Evolutionary conservation across 371 early-diverging fungal species (phyloP), one percentile per base, ranked within the genome.

Genomic region (Spraguea lophii): DNA sequence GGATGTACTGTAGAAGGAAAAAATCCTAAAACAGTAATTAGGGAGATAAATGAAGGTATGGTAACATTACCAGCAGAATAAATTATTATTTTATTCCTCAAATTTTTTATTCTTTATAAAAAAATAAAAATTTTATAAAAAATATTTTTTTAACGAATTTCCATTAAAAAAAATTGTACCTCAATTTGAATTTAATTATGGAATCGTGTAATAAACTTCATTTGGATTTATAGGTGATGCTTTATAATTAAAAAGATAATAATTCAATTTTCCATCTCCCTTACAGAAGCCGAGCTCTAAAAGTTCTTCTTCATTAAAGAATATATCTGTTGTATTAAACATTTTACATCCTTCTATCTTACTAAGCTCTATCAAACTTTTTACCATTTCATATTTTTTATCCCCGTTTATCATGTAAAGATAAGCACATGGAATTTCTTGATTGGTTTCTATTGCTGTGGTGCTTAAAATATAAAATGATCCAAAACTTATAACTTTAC

Each of bases 1-100:
- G 91, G 89, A 45, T 89, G 95, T 79, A 87, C 84, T 41, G 84
- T 90, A 54, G 91, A 90, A 46, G 88, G 88, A 56, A 76, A 80
- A 73, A 70, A 65, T 62, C 87, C 88, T 54, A 78, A 78, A 68
- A 84, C 82, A 64, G 66, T 88, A 55, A 77, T 70, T 54, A 69
- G 73, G 52, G 63, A 75, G 61, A 78, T 84, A 54, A 73, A 71
- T 52, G 69, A 65, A 27, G 85, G 85, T 58, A 84, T 82, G 72
- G 75, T 86, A 48, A 83, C 80, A 71, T 77, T 85, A 58, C 83
- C 85, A 49, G 81, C 76, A 39, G 50, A 66, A 57, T 71, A 64
- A 69, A 52, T 41, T 42, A 34, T 48, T 55, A n/a, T n/a, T n/a
- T n/a, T n/a, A n/a, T n/a, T n/a, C n/a, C n/a, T n/a, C n/a, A n/a